Base-by-base conservation (phyloP, 805 yeast genomes). In the Wickerhamomyces hampshirensis region DNA sequence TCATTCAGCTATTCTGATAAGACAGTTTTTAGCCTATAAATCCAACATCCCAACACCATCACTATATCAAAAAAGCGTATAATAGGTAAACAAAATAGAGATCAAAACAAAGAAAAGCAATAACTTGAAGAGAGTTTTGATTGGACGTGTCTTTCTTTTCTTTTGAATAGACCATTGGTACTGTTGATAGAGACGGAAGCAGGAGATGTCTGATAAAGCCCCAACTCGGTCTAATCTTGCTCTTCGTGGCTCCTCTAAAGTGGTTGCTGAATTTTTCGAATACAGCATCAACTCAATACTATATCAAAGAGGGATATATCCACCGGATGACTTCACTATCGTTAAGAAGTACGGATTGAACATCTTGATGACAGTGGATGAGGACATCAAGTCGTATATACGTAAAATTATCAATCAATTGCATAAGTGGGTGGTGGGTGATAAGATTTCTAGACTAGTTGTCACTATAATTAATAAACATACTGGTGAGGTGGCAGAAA, bases 231-330 rank as follows among this genome's bases (percentile, higher is more conserved):
- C 77, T 70, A 75, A 48, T 54, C 77, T 37, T 6, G 39, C 62
- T 1, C 57, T 65, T 10, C 79, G 79, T 48, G 96, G 96, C 10
- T 83, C 94, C 0, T 77, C 94, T 9, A 76, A 78, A 43, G 68
- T 76, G 0, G 86, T 88, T 1, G 74, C 91, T 1, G 96, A 87
- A 59, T 87, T 84, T 60, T 85, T 89, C 50, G 80, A 85, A 49
- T 85, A 77, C 55, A 75, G 91, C 36, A 79, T 89, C 35, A 82
- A 86, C 53, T 76, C 80, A 32, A 84, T 89, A 18, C 69, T 91
- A 5, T 89, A 82, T 56, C 97, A 91, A 57, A 65, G 98, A 35
- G 95, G 95, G 0, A 79, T 89, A 14, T 89, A 89, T 50, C 95
- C 96, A 0, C 70, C 84, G 4, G 94, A 84, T 43, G 95, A 87